Base-by-base conservation (phyloP, 2,329 filamentous ascomycete species). In the Beauveria varroae region DNA sequence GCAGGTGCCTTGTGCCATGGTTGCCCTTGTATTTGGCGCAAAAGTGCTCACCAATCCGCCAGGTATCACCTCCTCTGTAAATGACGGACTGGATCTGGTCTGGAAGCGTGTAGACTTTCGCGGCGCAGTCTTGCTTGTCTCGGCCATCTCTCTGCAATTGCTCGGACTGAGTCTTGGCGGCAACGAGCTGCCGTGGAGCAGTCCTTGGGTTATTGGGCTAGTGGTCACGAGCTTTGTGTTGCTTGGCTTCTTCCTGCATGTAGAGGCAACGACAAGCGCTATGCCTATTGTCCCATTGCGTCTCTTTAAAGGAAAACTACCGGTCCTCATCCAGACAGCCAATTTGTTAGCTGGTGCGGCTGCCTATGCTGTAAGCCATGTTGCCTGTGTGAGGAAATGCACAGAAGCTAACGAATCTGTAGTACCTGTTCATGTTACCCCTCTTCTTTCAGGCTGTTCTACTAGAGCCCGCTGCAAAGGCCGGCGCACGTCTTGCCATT, bases 361-460 rank as follows among this genome's bases (percentile, higher is more conserved):
- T 9, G 83, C 83, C 1, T 88, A 87, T 69, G 83, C 82, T 18
- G 84, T 86, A 68, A 70, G 82, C 75, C 2, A 34, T 41, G 53
- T n/a, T 37, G 24, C 16, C 18, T 20, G 26, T 12, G 9, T 16
- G 5, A 20, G 30, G 9, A 34, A 12, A 3, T n/a, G 4, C 6
- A 20, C 18, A 37, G 22, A 3, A 16, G 59, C 43, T 62, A 41
- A 64, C 41, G 0, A 14, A 49, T 1, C 1, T 26, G 5, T 49
- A 82, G 78, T 83, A 89, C 65, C 75, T 89, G 18, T 90, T 90
- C 74, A 87, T 87, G 67, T 79, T 87, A 0, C 88, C 88, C 0
- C 74, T 90, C 5, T 90, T 87, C 73, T 90, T 89, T 68, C 86
- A 89, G 66, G 84, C 84, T 0, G 84, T 89, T 7, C 78, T 87